Evolutionary conservation across 805 yeast genomes (phyloP).

Genomic region (Vanderwaltozyma polyspora): DNA sequence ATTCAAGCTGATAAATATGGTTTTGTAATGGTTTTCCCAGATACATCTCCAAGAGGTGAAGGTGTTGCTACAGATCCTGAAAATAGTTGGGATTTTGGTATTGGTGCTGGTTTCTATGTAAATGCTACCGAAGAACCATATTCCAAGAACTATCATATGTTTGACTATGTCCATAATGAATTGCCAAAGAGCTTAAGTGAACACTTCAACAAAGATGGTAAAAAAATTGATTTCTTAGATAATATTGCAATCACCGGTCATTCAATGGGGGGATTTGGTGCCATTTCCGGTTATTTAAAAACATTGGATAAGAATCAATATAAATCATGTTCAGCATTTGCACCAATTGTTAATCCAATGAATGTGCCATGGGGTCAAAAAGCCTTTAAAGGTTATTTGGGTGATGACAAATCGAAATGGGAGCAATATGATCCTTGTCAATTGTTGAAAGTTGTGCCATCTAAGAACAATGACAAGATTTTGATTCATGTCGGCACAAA

Average conservation of each 20-base stretch:
- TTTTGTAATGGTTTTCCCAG: slow-evolving; percentile 86
- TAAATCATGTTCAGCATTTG: slow-evolving; percentile 76
- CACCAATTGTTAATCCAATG: slow-evolving; percentile 80
- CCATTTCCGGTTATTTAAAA: slow-evolving; percentile 55
- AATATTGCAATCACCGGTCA: slow-evolving; percentile 82
- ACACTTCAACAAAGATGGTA: slow-evolving; percentile 25
- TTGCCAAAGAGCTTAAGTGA: slow-evolving; percentile 42
- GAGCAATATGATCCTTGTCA: slow-evolving; percentile 72
- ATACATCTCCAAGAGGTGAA: slow-evolving; percentile 88
- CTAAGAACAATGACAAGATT: slow-evolving; percentile 46
- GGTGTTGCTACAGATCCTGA: slow-evolving; percentile 64
- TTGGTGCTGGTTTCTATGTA: slow-evolving; percentile 91
- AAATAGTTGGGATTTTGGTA: slow-evolving; percentile 72
- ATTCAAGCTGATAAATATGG: slow-evolving; percentile 71
- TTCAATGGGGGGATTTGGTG: slow-evolving; percentile 98
- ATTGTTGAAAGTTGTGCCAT: slow-evolving; percentile 39
- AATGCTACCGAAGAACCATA: slow-evolving; percentile 72
- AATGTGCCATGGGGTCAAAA: slow-evolving; percentile 81
- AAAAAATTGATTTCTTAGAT: slow-evolving; percentile 43
- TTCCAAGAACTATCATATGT: slow-evolving; percentile 71
- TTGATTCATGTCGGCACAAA: slow-evolving; percentile 74
- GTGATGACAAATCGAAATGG: slow-evolving; percentile 47
- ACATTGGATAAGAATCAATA: slow-evolving; percentile 51
- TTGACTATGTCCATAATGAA: slow-evolving; percentile 68
- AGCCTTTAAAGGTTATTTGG: slow-evolving; percentile 71